These are phyloP conservation scores for Pichia terricola DNA, from an alignment of 1,139 yeast species.

Conservation along the genomic window DNA sequence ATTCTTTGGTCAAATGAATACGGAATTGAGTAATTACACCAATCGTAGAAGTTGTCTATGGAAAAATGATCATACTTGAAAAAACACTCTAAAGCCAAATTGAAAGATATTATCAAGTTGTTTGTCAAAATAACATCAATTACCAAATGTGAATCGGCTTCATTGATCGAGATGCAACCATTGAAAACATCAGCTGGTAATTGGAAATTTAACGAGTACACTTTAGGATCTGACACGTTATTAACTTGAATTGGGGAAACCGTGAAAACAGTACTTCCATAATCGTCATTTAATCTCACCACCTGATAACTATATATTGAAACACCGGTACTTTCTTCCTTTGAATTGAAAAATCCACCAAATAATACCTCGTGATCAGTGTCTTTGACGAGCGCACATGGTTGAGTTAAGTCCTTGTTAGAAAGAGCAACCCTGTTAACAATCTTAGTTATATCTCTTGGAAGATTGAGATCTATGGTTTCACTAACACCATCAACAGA, in stretches of 20 bases:
- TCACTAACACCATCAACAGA: conserved; percentile 6
- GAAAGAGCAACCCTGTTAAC: too few relatives aligned
- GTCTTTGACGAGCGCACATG: too few relatives aligned
- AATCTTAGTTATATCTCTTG: too few relatives aligned
- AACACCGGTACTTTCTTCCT: too few relatives aligned
- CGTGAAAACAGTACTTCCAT: conserved; percentile 7
- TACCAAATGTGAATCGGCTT: conserved; percentile 13
- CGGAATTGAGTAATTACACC: conserved; percentile 64
- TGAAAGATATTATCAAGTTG: conserved; percentile 29
- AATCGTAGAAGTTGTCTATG: conserved; percentile 23
- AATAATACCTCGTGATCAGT: too few relatives aligned
- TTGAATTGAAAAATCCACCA: too few relatives aligned
- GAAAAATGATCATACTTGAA: neutral
- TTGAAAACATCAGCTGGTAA: conserved; percentile 18
- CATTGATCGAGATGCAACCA: conserved; percentile 18
- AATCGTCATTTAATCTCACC: neutral
- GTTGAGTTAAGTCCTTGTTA: too few relatives aligned
- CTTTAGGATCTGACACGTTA: conserved; percentile 13
- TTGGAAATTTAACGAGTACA: conserved; percentile 14
- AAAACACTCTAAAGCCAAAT: conserved; percentile 11
- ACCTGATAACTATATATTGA: neutral
- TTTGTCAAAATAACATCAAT: conserved; percentile 27
- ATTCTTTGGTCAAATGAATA: conserved; percentile 61
- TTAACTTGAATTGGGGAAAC: conserved; percentile 21
- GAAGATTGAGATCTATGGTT: too few relatives aligned